Percentiles rank a stretch among this genome's conserved stretches.
Evolutionary conservation across 495 filamentous ascomycete genomes (phyloP).

Genomic region (Neurospora sp.): DNA sequence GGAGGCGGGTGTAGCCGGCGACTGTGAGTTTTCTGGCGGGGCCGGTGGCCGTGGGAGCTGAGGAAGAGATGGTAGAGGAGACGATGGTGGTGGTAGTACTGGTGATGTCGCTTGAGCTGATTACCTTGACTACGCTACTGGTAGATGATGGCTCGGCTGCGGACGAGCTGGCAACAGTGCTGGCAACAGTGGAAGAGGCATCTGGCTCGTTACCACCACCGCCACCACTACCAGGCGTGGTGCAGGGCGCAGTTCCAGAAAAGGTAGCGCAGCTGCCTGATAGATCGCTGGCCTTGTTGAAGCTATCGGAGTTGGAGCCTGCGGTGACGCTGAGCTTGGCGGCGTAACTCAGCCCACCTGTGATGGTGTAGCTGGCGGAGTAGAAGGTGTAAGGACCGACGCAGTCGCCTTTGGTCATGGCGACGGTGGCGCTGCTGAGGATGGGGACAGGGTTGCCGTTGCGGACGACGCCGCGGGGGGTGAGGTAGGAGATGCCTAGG

Average conservation of each 20-base stretch:
- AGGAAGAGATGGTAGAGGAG: slow-evolving; percentile 8
- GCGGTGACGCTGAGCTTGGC: slow-evolving; percentile 38
- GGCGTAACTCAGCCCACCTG: slow-evolving; percentile 35
- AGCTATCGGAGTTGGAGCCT: slow-evolving; percentile 29
- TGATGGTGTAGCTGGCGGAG: slow-evolving; percentile 34
- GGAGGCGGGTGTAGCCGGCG: slow-evolving; percentile 30
- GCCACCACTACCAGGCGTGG: neutral
- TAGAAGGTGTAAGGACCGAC: slow-evolving; percentile 45
- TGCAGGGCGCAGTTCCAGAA: slow-evolving; percentile 14
- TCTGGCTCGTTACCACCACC: slow-evolving; percentile 5
- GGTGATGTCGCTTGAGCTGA: slow-evolving; percentile 5
- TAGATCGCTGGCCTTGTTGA: slow-evolving; percentile 30
- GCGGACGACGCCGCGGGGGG: slow-evolving; percentile 24
- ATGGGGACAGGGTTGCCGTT: slow-evolving; percentile 37
- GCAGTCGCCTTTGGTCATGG: slow-evolving; percentile 39
- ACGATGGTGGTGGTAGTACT: neutral
- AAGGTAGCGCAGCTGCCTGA: slow-evolving; percentile 30
- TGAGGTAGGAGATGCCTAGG: slow-evolving; percentile 39
- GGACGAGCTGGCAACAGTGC: neutral
- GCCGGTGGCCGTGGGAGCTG: slow-evolving; percentile 12
- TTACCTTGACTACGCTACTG: neutral
- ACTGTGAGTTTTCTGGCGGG: slow-evolving; percentile 23
- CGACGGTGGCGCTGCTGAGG: slow-evolving; percentile 28
- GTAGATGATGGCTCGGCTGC: neutral
- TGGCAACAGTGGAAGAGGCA: slow-evolving; percentile 15